Conservation (phyloP, 1,139 yeast species). For the Yamadazyma aaseri region DNA sequence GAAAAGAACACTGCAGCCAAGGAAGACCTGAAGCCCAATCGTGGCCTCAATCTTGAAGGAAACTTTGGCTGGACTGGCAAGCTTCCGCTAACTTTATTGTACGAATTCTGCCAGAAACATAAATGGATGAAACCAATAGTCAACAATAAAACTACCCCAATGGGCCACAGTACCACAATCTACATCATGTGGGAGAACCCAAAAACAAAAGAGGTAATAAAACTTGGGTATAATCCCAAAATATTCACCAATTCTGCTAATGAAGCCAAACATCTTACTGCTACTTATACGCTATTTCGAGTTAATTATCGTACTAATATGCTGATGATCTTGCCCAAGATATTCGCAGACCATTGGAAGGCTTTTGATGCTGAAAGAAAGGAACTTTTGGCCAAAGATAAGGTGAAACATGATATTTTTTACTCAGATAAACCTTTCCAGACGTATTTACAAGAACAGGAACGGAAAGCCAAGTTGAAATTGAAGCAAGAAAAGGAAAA, state of each 20-base stretch:
- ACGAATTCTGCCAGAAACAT: constrained; percentile 84
- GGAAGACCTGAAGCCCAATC: constrained; percentile 27
- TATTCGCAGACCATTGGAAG: constrained; percentile 78
- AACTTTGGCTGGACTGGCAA: constrained; percentile 88
- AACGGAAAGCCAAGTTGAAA: constrained; percentile 10
- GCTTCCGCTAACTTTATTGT: constrained; percentile 79
- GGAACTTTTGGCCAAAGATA: constrained; percentile 41
- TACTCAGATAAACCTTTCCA: constrained; percentile 75
- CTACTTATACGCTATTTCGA: constrained; percentile 82
- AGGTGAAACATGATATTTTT: constrained; percentile 44
- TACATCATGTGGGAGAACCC: constrained; percentile 73
- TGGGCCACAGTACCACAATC: constrained; percentile 63
- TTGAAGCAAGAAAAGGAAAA: constrained; percentile 8
- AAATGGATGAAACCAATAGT: constrained; percentile 88
- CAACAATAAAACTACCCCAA: constrained; percentile 56
- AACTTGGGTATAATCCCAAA: constrained; percentile 64
- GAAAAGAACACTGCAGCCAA: too few relatives aligned
- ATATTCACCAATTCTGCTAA: constrained; percentile 69
- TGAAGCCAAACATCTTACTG: constrained; percentile 88
- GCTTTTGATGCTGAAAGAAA: constrained; percentile 62
- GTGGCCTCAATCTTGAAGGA: constrained; percentile 47
- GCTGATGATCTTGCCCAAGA: constrained; percentile 83
- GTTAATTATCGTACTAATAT: constrained; percentile 78
- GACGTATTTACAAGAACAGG: constrained; percentile 41
- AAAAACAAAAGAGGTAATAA: constrained; percentile 67